A percentile compares a stretch with the other conserved stretches of the same genome.
phyloP scores from a whole-genome alignment of 495 filamentous ascomycete genomes.

The Aspergillus ellipticus region DNA sequence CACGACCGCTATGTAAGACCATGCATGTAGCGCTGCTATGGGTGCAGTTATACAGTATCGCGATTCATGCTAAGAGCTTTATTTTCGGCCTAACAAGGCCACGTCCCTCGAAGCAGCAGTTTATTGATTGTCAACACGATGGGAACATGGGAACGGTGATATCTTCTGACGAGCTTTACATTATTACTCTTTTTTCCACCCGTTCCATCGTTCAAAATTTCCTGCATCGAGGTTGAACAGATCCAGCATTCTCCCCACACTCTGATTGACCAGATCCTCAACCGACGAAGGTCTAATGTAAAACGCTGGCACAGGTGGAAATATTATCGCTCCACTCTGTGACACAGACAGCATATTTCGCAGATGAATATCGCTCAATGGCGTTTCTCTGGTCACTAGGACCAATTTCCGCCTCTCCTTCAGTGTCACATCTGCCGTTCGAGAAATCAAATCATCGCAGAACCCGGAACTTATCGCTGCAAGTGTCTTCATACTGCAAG shows the following conservation, averaged over 20 bases:
- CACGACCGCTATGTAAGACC: too few species aligned
- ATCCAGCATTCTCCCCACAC: slow-evolving; percentile 43
- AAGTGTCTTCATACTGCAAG: slow-evolving; percentile 42
- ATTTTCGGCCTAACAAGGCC: too few species aligned
- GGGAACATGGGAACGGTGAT: too few species aligned
- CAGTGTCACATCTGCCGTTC: slow-evolving; percentile 44
- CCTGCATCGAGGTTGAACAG: slow-evolving; percentile 42
- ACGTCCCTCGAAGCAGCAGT: too few species aligned
- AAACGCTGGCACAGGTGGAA: slow-evolving; percentile 40
- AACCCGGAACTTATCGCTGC: slow-evolving; percentile 28
- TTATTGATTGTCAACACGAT: too few species aligned
- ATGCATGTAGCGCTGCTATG: too few species aligned
- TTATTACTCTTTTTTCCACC: slow-evolving; percentile 33
- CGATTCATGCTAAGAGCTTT: too few species aligned
- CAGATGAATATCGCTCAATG: slow-evolving; percentile 44
- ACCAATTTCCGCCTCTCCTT: slow-evolving; percentile 42
- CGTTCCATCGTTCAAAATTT: slow-evolving; percentile 40
- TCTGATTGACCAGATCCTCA: slow-evolving; percentile 41
- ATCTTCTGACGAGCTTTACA: too few species aligned
- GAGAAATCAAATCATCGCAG: slow-evolving; percentile 44
- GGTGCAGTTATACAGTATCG: too few species aligned
- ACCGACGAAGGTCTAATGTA: slow-evolving; percentile 33
- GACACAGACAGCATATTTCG: slow-evolving; percentile 42
- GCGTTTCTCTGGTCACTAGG: slow-evolving; percentile 41
- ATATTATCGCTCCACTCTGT: slow-evolving; percentile 35